Evolutionary conservation across 345 rosid genomes (phyloP).

Genomic region (Eucalyptus curtisii): DNA sequence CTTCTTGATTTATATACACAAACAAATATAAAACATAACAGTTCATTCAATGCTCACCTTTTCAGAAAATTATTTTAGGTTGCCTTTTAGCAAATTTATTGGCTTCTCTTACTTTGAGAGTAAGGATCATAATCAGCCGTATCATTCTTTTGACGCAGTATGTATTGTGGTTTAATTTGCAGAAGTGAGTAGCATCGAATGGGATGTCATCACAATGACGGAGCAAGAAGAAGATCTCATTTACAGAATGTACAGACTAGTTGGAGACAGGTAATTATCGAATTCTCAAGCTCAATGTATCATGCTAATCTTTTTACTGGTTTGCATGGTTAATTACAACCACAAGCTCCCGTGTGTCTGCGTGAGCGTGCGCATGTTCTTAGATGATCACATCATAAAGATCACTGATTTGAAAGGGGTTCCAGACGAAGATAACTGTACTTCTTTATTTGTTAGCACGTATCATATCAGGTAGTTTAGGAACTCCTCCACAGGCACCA

Average conservation of each 20-base stretch:
- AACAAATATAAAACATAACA: not conserved
- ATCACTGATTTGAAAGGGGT: not conserved
- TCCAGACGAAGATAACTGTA: not conserved
- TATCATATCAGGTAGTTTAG: not conserved
- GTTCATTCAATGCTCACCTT: not conserved
- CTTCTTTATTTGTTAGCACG: not conserved
- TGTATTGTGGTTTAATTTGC: not conserved
- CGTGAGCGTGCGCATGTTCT: not conserved
- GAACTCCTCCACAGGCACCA: not conserved
- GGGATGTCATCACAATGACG: slow-evolving; percentile 30
- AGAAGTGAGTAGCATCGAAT: slow-evolving; percentile 38
- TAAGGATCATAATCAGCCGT: not conserved
- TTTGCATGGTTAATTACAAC: not conserved
- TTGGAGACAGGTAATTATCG: slow-evolving; percentile 32
- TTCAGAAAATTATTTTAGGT: not conserved
- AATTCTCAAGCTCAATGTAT: not conserved
- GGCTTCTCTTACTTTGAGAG: not conserved
- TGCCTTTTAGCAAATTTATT: not conserved
- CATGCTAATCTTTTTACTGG: not conserved
- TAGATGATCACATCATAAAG: not conserved
- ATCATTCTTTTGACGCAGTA: not conserved
- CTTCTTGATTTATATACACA: not conserved
- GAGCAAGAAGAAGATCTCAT: slow-evolving; percentile 50
- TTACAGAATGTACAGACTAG: slow-evolving; percentile 32
- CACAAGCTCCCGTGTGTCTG: not conserved